Base-by-base conservation (phyloP, 176 grass and related monocot genomes). In the Bonia amplexicaulis region DNA sequence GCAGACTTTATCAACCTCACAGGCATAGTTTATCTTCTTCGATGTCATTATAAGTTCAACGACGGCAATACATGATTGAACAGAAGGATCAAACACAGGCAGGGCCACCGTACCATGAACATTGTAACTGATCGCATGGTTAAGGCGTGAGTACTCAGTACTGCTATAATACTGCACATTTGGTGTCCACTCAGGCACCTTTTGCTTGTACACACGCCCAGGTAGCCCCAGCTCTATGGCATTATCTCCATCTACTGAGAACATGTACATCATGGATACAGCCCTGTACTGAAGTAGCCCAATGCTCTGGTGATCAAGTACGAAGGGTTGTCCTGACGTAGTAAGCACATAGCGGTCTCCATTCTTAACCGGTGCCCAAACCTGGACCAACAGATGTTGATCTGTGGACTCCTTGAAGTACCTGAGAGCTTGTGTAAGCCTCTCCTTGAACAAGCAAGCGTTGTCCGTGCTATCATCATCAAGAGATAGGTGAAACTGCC, bases 31-130 rank as follows among this genome's bases (percentile, higher is more conserved):
- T 44, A 99, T 92, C 91, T 91, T 94, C 66, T 90, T 92, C 70
- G 93, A 94, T 79, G 96, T 99, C 96, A 99, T 99, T 85, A 99
- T 95, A 47, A 99, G 93, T 77, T 99, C 96, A 12, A 99, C 85
- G 55, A 99, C 96, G 71, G 89, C 96, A 89, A 99, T 83, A 80
- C 96, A 99, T 5, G 88, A 79, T 58, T 92, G 96, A 60, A 59
- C 60, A 13, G 84, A 86, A 73, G 93, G 96, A 75, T 96, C 91
- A 81, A 99, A 99, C 82, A 99, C 91, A 17, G 96, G 96, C 84
- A 99, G 81, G 52, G 96, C 96, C 41, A 99, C 92, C 31, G 93
- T 99, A 13, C 96, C 96, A 76, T 87, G 91, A 69, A 99, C 92
- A 27, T 99, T 91, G 85, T 94, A 90, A 85, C 83, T 92, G 52